Percentiles rank a stretch among this genome's conserved stretches.
Evolutionary conservation across 2,329 filamentous ascomycete species (phyloP).

Genomic region (Lachnellula hyalina): DNA sequence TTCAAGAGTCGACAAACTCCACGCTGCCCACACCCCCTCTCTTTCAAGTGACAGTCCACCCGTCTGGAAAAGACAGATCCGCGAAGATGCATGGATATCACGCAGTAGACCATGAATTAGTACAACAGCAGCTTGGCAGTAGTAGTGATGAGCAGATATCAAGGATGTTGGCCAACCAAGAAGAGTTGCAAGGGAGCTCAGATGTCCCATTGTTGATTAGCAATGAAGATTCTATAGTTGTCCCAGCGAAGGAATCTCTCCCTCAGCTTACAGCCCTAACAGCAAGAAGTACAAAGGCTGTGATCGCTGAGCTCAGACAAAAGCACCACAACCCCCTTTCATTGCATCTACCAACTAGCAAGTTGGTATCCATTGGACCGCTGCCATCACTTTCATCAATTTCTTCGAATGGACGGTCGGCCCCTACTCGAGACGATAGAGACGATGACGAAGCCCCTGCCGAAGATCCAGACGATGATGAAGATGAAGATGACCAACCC

Average conservation of each 20-base stretch:
- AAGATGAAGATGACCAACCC: slow-evolving; percentile 23
- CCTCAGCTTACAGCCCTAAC: slow-evolving; percentile 16
- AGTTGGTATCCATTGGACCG: slow-evolving; percentile 1
- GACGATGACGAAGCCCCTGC: slow-evolving; percentile 9
- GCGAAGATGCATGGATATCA: too few relatives aligned
- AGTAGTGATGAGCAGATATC: too few relatives aligned
- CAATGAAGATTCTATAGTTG: background rate
- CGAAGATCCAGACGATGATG: slow-evolving; percentile 7
- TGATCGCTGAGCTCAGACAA: slow-evolving; percentile 28
- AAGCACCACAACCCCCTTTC: background rate
- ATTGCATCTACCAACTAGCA: background rate
- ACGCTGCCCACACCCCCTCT: background rate
- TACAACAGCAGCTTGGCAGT: too few relatives aligned
- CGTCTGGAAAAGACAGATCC: too few relatives aligned
- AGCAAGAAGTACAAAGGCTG: slow-evolving; percentile 23
- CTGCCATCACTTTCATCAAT: background rate
- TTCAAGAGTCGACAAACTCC: background rate
- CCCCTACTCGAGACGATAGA: slow-evolving; percentile 1
- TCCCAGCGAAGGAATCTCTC: background rate
- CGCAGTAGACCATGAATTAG: too few relatives aligned
- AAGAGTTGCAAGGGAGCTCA: too few relatives aligned
- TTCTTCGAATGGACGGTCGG: background rate
- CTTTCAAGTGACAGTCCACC: too few relatives aligned
- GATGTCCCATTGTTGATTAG: background rate
- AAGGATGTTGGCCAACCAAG: too few relatives aligned